Conservation (phyloP, 345 rosid species). For the Dipteronia dyeriana region DNA sequence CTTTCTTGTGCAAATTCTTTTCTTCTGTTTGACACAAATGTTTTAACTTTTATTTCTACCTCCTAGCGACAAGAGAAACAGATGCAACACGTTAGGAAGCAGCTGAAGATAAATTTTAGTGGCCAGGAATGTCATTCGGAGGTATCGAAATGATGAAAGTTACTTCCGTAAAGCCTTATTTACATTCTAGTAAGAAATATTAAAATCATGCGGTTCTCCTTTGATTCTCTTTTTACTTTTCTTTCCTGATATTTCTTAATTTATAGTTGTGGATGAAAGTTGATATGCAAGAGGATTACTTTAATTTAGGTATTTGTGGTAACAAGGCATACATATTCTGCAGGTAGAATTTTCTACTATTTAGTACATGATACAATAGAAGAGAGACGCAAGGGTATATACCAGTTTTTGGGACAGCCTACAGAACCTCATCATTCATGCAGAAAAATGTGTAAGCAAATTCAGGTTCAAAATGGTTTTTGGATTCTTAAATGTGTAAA, state of each 20-base stretch:
- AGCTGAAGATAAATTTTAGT: conserved; percentile 13
- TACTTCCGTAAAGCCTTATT: neutral
- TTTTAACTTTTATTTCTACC: neutral
- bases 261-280: neutral
- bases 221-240: neutral
- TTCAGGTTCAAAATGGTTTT: neutral
- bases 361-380: too few relatives aligned
- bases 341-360: neutral
- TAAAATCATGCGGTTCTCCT: neutral
- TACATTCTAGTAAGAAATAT: neutral
- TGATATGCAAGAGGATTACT: neutral
- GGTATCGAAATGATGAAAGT: neutral
- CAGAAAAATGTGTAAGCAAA: neutral
- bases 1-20: neutral
- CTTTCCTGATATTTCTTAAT: neutral
- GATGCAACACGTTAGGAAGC: conserved; percentile 9
- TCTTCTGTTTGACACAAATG: neutral
- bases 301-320: neutral
- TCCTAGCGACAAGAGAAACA: conserved; percentile 28
- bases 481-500: too few relatives aligned
- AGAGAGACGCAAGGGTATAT: neutral
- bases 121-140: neutral
- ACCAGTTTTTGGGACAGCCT: neutral
- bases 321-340: neutral
- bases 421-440: neutral